Base-by-base conservation (phyloP, 1,139 yeast genomes). In the Geotrichum phurueaensis region DNA sequence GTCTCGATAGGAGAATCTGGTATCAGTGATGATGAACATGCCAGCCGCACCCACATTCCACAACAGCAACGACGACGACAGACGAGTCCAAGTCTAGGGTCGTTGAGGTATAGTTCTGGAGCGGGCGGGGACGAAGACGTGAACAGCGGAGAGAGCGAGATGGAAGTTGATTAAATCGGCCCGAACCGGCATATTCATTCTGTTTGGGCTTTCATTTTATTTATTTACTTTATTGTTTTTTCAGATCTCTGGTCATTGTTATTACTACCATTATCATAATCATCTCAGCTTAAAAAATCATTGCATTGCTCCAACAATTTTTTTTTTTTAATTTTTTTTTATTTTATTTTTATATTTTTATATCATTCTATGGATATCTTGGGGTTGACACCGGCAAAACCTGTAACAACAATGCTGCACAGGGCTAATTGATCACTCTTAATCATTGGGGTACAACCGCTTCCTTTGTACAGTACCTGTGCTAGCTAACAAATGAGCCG, bases 111-210 rank as follows among this genome's bases (percentile, higher is more conserved):
- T 27, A 27, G 31, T 39, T 39, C 47, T n/a, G n/a, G 47, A 5
- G 9, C 47, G 47, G 20, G n/a, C 20, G 47, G 9, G n/a, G 20
- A n/a, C 31, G 52, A 49, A 15, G 20, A n/a, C 15, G 52, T 23
- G 27, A 25, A 20, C 54, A 43, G 20, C 18, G 45, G 48, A 13
- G 55, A 53, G 49, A 43, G 50, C 22, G 55, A 53, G 18, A 53
- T 53, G 55, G 55, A 53, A 22, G 55, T 53, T 15, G 49, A 53
- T 49, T 47, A 25, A 39, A 15, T 27, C 31, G 31, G 1, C 9
- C 31, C 9, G 31, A 27, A 5, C 31, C 9, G 6, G 31, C 31
- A 7, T 36, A 13, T 36, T 36, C 43, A 15, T 36, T 36, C 13
- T 36, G 43, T 36, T 36, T 36, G 43, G 18, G 43, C 18, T 36